Evolutionary conservation across 805 yeast genomes (phyloP).

Genomic region (Ogataea nitratoaversa): DNA sequence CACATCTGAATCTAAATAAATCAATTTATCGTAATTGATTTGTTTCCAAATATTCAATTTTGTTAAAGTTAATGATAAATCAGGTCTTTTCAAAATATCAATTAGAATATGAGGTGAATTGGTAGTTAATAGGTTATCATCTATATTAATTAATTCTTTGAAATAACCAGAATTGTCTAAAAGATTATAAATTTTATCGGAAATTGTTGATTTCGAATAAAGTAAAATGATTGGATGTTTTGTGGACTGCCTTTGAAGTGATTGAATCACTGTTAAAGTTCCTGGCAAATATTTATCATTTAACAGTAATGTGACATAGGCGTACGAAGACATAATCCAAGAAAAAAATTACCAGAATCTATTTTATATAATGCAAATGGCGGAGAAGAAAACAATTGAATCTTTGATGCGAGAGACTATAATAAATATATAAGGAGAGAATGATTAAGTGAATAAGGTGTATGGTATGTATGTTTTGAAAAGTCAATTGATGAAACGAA

Average conservation of each 20-base stretch:
- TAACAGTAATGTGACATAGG: constrained; percentile 32
- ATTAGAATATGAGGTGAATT: constrained; percentile 17
- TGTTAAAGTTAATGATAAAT: constrained; percentile 38
- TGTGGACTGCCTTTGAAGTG: constrained; percentile 20
- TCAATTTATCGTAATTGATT: constrained; percentile 38
- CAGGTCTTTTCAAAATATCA: constrained; percentile 26
- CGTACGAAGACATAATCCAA: constrained; percentile 14
- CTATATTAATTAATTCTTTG: constrained; percentile 20
- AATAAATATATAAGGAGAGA: too few species aligned
- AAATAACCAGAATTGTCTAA: constrained; percentile 13
- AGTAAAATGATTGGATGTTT: constrained; percentile 22
- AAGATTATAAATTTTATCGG: constrained; percentile 10
- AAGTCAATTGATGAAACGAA: too few species aligned
- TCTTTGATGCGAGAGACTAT: too few species aligned
- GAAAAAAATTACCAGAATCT: too few species aligned
- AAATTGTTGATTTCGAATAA: constrained; percentile 15
- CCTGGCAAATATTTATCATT: constrained; percentile 36
- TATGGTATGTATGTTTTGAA: too few species aligned
- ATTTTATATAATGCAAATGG: not conserved
- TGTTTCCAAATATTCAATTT: constrained; percentile 54
- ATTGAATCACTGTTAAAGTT: constrained; percentile 28
- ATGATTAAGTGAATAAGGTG: too few species aligned
- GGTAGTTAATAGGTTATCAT: constrained; percentile 16
- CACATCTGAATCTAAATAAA: constrained; percentile 62
- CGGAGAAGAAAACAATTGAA: not conserved